phyloP scores from a whole-genome alignment of 352 stramenopile genomes.

The Phytopythium helicoides region DNA sequence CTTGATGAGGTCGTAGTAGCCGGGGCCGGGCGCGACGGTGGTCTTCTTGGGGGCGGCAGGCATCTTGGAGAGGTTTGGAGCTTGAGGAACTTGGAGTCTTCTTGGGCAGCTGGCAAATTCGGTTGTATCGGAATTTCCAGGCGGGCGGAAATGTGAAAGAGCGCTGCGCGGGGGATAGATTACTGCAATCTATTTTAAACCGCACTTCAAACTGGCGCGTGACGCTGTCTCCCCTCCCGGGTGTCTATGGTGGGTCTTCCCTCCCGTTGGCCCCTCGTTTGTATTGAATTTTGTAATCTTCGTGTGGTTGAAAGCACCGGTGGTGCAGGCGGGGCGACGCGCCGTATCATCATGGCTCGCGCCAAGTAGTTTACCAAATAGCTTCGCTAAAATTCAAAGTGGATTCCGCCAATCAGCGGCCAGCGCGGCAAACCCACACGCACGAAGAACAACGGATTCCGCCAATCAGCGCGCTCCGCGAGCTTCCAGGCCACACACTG shows the following conservation, averaged over 20 bases:
- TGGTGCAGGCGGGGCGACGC: conserved; percentile 14
- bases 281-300: conserved; percentile 3
- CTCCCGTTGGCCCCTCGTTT: not conserved
- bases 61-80: conserved; percentile 28
- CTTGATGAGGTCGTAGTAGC: conserved; percentile 93
- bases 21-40: conserved; percentile 42
- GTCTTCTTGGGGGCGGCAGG: conserved; percentile 60
- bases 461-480: conserved; percentile 30
- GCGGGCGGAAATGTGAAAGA: conserved; percentile 1
- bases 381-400: conserved; percentile 11
- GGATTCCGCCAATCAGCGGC: conserved; percentile 39
- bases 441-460: conserved; percentile 10
- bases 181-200: conserved; percentile 14
- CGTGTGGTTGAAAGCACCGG: conserved; percentile 6
- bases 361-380: conserved; percentile 10
- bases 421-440: conserved; percentile 4
- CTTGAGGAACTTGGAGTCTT: conserved; percentile 13
- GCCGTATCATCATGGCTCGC: conserved; percentile 14
- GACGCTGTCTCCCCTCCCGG: conserved; percentile 4
- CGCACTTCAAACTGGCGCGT: conserved; percentile 14
- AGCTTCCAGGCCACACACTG: not conserved
- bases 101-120: conserved; percentile 31
- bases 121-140: conserved; percentile 23
- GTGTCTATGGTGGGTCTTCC: conserved; percentile 3
- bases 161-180: conserved; percentile 10